A percentile compares a stretch with the other conserved stretches of the same genome.
Conservation (phyloP, 306 rosid species). For the Prunus salicina region DNA sequence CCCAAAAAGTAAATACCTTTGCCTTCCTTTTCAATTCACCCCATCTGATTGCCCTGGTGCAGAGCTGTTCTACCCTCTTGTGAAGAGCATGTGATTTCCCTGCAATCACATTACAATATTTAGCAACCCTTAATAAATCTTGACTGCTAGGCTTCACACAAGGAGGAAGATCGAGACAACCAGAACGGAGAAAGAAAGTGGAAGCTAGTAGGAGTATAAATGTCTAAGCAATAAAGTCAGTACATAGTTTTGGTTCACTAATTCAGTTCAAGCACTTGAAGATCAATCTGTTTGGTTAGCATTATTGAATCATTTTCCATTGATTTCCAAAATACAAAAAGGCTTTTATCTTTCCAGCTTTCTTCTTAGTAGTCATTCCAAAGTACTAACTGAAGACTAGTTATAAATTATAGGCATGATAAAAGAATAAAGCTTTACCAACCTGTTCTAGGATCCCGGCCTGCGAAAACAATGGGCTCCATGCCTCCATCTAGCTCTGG, state of each 20-base stretch:
- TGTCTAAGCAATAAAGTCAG: background rate
- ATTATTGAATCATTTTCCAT: background rate
- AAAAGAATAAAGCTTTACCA: background rate
- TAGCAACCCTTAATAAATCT: background rate
- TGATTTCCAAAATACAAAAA: background rate
- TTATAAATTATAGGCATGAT: background rate
- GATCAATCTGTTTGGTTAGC: background rate
- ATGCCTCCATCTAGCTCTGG: slow-evolving; percentile 99
- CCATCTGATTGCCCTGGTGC: slow-evolving; percentile 64
- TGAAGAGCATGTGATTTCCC: slow-evolving; percentile 70
- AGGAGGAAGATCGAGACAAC: background rate
- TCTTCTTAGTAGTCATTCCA: background rate
- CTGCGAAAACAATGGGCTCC: slow-evolving; percentile 96
- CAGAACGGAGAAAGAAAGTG: background rate
- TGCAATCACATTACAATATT: slow-evolving; percentile 24
- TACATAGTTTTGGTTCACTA: background rate
- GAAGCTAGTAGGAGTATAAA: background rate
- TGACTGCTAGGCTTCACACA: background rate
- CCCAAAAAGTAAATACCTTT: slow-evolving; percentile 31
- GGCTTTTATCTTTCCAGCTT: background rate
- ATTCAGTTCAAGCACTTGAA: background rate
- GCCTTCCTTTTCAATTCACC: slow-evolving; percentile 51
- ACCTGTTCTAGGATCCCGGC: slow-evolving; percentile 97
- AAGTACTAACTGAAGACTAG: background rate
- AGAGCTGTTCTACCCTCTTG: slow-evolving; percentile 61